Percentiles rank a stretch among this genome's conserved stretches.
phyloP scores from a whole-genome alignment of 1,284 basidiomycete species.

The Laetiporus sulphureus region DNA sequence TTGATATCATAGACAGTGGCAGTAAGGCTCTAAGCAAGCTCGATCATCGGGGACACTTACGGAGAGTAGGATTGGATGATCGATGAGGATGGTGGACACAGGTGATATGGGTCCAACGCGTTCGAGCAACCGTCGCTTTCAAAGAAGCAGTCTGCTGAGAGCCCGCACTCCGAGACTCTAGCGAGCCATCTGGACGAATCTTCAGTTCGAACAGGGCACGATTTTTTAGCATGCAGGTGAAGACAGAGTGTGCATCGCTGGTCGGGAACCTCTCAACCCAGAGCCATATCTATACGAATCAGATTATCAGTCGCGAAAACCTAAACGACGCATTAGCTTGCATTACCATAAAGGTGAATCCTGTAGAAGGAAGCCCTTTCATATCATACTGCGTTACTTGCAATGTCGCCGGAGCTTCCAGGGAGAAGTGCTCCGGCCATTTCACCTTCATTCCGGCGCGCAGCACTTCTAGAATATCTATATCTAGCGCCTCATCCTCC shows the following conservation, averaged over 20 bases:
- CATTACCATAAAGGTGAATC: conserved; percentile 66
- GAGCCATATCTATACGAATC: conserved; percentile 51
- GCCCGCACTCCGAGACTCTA: conserved; percentile 43
- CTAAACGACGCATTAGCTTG: background rate
- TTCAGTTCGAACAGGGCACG: conserved; percentile 37
- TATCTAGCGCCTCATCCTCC: conserved; percentile 35
- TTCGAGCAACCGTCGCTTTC: conserved; percentile 39
- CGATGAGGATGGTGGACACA: conserved; percentile 58
- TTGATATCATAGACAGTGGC: conserved; percentile 19
- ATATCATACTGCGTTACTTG: conserved; percentile 35
- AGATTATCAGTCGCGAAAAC: background rate
- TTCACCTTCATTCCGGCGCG: conserved; percentile 60
- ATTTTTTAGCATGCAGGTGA: conserved; percentile 34
- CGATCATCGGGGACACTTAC: conserved; percentile 34
- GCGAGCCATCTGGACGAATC: conserved; percentile 47
- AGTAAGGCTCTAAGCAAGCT: conserved; percentile 2
- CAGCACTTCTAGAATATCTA: conserved; percentile 61
- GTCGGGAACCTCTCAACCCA: conserved; percentile 55
- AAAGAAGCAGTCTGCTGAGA: conserved; percentile 36
- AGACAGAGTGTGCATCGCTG: conserved; percentile 35
- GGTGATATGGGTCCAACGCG: conserved; percentile 63
- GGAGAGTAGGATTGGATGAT: conserved; percentile 48
- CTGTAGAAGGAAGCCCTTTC: conserved; percentile 47
- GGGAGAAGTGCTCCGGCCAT: conserved; percentile 69
- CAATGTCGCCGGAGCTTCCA: conserved; percentile 49